Conservation (phyloP, 1,284 basidiomycete species). For the Meira nashicola region DNA sequence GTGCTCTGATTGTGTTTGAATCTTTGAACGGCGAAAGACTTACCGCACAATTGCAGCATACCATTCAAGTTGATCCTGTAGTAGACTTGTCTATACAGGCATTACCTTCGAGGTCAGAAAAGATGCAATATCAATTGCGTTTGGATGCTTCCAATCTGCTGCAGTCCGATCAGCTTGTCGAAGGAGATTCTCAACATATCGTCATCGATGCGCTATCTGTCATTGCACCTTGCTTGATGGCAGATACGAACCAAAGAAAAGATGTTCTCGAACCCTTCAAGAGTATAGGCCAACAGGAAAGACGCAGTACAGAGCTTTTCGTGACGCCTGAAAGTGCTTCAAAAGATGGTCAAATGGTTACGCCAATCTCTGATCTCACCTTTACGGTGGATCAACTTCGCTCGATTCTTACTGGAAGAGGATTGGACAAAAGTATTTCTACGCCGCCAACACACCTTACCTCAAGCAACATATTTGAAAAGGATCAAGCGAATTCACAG, state of each 20-base stretch:
- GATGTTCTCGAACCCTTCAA: not conserved
- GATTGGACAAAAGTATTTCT: conserved; percentile 5
- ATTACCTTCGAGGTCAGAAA: not conserved
- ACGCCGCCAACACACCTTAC: conserved; percentile 5
- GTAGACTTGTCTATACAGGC: conserved; percentile 23
- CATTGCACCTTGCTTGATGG: conserved; percentile 17
- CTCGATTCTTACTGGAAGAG: conserved; percentile 7
- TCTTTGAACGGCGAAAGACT: conserved; percentile 19
- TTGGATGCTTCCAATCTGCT: conserved; percentile 19
- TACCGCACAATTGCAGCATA: conserved; percentile 19
- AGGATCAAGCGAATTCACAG: not conserved
- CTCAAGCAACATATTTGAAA: not conserved
- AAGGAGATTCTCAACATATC: conserved; percentile 7
- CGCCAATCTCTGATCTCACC: conserved; percentile 10
- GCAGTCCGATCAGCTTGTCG: not conserved
- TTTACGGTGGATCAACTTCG: conserved; percentile 17
- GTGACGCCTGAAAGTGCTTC: not conserved
- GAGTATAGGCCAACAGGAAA: not conserved
- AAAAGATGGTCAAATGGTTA: no score
- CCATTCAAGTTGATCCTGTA: conserved; percentile 13
- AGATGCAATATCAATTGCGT: conserved; percentile 13
- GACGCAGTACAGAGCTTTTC: not conserved
- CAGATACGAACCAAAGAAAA: not conserved
- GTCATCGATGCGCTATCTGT: conserved; percentile 17
- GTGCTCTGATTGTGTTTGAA: conserved; percentile 8